These are phyloP conservation scores for Pleodorina starrii DNA, from an alignment of 139 green algal species.

Conservation along the genomic window DNA sequence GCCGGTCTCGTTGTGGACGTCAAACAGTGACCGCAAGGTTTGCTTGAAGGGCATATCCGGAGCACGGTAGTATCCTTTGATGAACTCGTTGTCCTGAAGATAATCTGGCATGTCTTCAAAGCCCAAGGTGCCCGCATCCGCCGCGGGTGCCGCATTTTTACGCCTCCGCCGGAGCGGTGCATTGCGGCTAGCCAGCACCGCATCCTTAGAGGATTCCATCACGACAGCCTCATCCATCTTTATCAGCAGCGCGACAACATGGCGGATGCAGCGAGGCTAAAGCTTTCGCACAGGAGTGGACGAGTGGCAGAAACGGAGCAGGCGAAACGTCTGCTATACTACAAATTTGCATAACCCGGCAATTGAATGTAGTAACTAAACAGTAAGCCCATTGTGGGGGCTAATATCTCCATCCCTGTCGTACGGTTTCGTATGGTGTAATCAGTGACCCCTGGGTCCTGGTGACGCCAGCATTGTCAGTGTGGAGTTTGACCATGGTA, in stretches of 20 bases:
- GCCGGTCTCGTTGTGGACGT: constrained; percentile 95
- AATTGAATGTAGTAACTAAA: too few relatives aligned
- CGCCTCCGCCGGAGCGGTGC: constrained; percentile 25
- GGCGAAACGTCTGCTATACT: too few relatives aligned
- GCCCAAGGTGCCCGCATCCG: not conserved
- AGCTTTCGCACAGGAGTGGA: not conserved
- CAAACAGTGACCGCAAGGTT: constrained; percentile 83
- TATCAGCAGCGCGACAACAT: not conserved
- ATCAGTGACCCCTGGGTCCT: too few relatives aligned
- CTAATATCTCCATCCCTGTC: too few relatives aligned
- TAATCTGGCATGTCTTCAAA: constrained; percentile 71
- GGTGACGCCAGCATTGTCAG: too few relatives aligned
- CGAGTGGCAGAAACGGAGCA: too few relatives aligned
- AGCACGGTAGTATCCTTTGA: constrained; percentile 80
- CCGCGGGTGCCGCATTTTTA: not conserved
- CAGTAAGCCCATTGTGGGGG: too few relatives aligned
- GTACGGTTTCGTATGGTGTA: too few relatives aligned
- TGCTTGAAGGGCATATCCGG: constrained; percentile 71
- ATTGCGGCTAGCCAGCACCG: constrained; percentile 32
- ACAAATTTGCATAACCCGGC: too few relatives aligned
- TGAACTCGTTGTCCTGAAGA: constrained; percentile 92
- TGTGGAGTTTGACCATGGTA: too few relatives aligned
- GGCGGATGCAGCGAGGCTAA: not conserved
- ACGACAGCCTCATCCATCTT: not conserved
- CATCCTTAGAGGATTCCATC: not conserved